Conservation (phyloP, 139 green algal genomes). For the Chlamydomonas incerta region DNA sequence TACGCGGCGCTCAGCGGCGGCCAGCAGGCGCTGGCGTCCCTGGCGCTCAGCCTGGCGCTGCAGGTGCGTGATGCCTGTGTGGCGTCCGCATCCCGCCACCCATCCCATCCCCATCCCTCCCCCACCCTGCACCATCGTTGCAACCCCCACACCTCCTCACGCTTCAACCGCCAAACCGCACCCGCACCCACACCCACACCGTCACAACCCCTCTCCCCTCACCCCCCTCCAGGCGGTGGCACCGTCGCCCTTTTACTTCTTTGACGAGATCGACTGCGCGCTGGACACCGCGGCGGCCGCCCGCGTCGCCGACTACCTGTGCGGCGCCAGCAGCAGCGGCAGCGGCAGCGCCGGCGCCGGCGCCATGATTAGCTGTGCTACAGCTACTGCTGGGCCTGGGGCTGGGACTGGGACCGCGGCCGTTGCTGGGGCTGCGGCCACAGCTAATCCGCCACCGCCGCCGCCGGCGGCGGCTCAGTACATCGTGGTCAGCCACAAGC, state of each 20-base stretch:
- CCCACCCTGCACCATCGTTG: too few species aligned
- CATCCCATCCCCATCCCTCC: too few species aligned
- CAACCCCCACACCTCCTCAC: too few species aligned
- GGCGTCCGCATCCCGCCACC: too few species aligned
- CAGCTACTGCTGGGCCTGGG: too few species aligned
- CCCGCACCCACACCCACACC: too few species aligned
- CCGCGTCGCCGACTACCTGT: slow-evolving; percentile 69
- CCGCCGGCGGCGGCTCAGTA: slow-evolving; percentile 70
- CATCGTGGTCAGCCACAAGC: slow-evolving; percentile 82
- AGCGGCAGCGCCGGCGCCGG: neutral
- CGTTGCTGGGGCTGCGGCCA: neutral
- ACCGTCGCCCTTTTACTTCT: slow-evolving; percentile 90
- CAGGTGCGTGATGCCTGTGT: neutral
- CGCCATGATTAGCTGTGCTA: too few species aligned
- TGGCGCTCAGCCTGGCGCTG: slow-evolving; percentile 84
- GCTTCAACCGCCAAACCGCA: too few species aligned
- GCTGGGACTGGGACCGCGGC: slow-evolving; percentile 1
- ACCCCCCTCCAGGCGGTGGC: slow-evolving; percentile 79
- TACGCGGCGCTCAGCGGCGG: slow-evolving; percentile 80
- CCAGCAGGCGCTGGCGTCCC: slow-evolving; percentile 83
- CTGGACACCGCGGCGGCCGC: slow-evolving; percentile 74
- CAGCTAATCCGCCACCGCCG: neutral
- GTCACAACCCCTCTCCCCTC: too few species aligned
- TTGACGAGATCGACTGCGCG: slow-evolving; percentile 81
- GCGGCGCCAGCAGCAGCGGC: neutral